Evolutionary conservation across 2,329 filamentous ascomycete species (phyloP), one percentile per base, ranked within the genome.

Genomic region (Fusarium subtropicale): DNA sequence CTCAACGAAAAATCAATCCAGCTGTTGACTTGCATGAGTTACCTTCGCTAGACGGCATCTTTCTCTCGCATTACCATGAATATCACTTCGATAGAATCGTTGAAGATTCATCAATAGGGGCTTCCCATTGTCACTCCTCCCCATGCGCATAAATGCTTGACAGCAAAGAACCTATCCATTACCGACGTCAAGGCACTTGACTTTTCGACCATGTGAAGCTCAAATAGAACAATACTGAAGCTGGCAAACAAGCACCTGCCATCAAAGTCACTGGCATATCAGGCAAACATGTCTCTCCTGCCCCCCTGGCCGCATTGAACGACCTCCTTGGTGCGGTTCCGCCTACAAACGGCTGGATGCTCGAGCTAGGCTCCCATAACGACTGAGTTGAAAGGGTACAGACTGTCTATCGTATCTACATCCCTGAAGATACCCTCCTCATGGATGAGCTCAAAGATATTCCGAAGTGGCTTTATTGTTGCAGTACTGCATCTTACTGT

Each of bases 321-420:
- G 75, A 81, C 33, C 26, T 81, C 8, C 67, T 81, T 4, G 58
- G 74, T 36, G 77, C 83, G 54, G 84, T 90, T 6, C 89, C 89
- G 7, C 89, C 88, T 3, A 90, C 86, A 2, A 91, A 90, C 72
- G 88, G 89, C 33, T 91, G 88, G 88, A 86, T 91, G 79, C 64
- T 91, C 6, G 88, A 91, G 75, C 78, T 91, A 12, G 88, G 88
- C 2, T 83, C 86, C 68, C 36, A 63, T 12, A 52, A 54, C n/a
- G 44, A 13, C 8, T 45, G n/a, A n/a, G 60, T 57, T 33, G 57
- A 64, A 5, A 66, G 72, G 6, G 82, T 86, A 61, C 74, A 81
- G 13, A 80, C 77, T 24, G 85, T 86, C 2, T 88, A 88, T 71
- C 77, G 85, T 16, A 89, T 91, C 71, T 91, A 91, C 77, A 90